Evolutionary conservation across 2,329 filamentous ascomycete genomes (phyloP), one percentile per base, ranked within the genome.

Genomic region (Dothiorella sarmentorum): DNA sequence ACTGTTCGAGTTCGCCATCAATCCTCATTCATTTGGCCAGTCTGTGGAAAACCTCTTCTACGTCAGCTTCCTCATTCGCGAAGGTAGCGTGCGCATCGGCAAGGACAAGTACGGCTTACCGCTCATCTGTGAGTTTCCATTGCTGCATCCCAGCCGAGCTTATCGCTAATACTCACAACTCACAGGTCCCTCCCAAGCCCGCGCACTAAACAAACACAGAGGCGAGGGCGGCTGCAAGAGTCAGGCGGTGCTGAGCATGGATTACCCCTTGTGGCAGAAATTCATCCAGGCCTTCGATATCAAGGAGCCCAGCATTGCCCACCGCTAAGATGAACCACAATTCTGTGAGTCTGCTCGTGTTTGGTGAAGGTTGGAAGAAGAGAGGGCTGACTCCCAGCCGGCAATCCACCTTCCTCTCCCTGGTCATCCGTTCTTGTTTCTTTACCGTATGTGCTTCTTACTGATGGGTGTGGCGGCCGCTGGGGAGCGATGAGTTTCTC

Each of bases 21-120:
- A 99, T 66, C 94, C 94, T 0, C 78, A 78, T 37, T 96, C 91
- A 0, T 99, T 97, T 67, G 90, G 90, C 0, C 94, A 99, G 73
- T 96, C 91, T 0, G 86, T 99, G 6, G 94, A 99, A 71, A 99
- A 99, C 67, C 80, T 99, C 66, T 99, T 99, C 73, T 97, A 97
- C 71, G 84, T 96, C 65, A 95, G 90, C 70, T 99, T 99, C 69
- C 76, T 99, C 61, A 91, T 97, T 61, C 85, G 90, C 60, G 94
- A 99, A 73, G 91, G 91, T 9, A 85, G 83, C 61, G 83, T 91
- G 6, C 85, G 84, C 31, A 80, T 99, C n/a, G 79, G 83, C 3
- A 82, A 85, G 58, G 92, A 97, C 67, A 81, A 85, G 11, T 76
- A 88, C 61, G 86, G 83, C 1, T 76, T 96, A 38, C 92, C 92